Base-by-base conservation (phyloP, 108 stramenopile genomes). In the Pseudonitzschia multiseries region DNA sequence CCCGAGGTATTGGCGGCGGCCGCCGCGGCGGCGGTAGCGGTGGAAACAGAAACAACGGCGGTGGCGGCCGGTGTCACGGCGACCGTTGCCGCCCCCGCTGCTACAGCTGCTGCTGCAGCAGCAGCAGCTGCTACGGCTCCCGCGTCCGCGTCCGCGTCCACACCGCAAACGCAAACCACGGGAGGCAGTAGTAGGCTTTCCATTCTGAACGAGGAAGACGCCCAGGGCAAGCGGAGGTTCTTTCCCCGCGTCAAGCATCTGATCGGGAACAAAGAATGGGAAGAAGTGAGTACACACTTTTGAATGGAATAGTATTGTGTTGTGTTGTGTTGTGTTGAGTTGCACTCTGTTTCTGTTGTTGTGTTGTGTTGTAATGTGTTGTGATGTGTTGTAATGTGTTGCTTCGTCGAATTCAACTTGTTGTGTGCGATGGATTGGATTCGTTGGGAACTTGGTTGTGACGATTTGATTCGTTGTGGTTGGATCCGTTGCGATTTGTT, bases 221-320 rank as follows among this genome's bases (percentile, higher is more conserved):
- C 50, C 28, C 60, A 36, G 21, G 65, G 61, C 21, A 79, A 74
- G 43, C 72, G 79, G 15, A 41, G 73, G 29, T 79, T 79, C 69
- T 79, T 79, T 70, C 79, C 79, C 43, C 48, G 79, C 2, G 79
- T 79, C 43, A 79, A 79, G 40, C 79, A 79, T 65, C 44, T 79
- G 15, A 54, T 79, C 43, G 42, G 44, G 13, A 79, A 72, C n/a
- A 65, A 50, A 26, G 79, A 79, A 57, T 79, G 73, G 72, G 73
- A 79, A 67, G 51, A 54, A 43, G 79, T 79, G 63, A 63, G 79
- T 74, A 17, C 26, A 0, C 8, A 43, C 5, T 26, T 10, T 42
- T 10, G 42, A n/a, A n/a, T n/a, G 42, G 46, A 32, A 15, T 10
- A 13, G 3, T 17, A 1, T 31, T 32, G 4, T 17, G 12, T 13